Conservation (phyloP, 2,329 filamentous ascomycete genomes). For the Rhinocladiella similis region DNA sequence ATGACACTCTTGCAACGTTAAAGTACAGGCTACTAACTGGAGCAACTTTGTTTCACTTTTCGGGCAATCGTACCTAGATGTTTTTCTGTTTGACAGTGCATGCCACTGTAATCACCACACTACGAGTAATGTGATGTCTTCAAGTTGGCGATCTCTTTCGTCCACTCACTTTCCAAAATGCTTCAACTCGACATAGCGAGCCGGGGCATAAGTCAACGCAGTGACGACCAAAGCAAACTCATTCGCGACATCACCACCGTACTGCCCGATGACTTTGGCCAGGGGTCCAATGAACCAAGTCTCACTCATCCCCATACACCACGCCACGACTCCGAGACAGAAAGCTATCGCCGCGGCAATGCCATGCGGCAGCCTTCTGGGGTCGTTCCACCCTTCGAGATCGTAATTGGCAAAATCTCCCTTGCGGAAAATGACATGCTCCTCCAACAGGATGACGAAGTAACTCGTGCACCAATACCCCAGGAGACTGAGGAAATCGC, state of each 20-base stretch:
- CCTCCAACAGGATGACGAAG: constrained; percentile 49
- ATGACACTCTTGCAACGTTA: too few relatives aligned
- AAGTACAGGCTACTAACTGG: too few relatives aligned
- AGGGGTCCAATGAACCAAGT: constrained; percentile 52
- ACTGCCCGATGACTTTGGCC: constrained; percentile 44
- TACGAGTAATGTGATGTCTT: too few relatives aligned
- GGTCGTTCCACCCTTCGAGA: constrained; percentile 52
- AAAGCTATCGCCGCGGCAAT: constrained; percentile 48
- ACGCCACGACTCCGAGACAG: constrained; percentile 47
- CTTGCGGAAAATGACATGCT: constrained; percentile 52
- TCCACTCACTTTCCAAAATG: constrained; percentile 17
- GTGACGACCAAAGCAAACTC: constrained; percentile 55
- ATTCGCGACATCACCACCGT: constrained; percentile 54
- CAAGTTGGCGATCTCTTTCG: too few relatives aligned
- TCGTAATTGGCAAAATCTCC: constrained; percentile 47
- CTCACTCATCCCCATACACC: constrained; percentile 60
- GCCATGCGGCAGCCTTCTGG: constrained; percentile 45
- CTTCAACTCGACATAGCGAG: constrained; percentile 48
- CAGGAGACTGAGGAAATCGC: constrained; percentile 51
- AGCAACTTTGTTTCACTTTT: too few relatives aligned
- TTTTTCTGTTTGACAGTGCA: too few relatives aligned
- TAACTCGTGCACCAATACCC: constrained; percentile 55
- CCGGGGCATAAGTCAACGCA: constrained; percentile 48
- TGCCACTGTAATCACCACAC: too few relatives aligned
- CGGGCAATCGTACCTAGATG: too few relatives aligned